These are phyloP conservation scores for Capsella bursapastoris DNA, from an alignment of 345 rosid genomes.

Conservation along the genomic window DNA sequence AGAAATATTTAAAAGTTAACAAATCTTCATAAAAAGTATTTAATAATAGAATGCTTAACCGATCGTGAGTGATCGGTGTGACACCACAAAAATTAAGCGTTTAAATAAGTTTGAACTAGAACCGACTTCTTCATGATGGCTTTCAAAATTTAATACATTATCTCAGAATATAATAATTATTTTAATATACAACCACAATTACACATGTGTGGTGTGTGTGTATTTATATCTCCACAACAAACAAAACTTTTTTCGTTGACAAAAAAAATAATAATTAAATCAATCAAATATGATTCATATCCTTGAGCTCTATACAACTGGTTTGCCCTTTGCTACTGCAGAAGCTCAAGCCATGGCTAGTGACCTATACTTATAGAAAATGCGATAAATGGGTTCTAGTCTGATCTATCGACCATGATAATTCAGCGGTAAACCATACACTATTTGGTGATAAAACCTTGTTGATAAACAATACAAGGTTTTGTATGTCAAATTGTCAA, in stretches of 20 bases:
- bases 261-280: too few species aligned
- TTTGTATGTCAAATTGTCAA: too few species aligned
- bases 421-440: too few species aligned
- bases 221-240: slow-evolving; percentile 1
- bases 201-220: slow-evolving; percentile 21
- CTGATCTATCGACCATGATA: too few species aligned
- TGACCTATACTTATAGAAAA: background rate
- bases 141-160: slow-evolving; percentile 38
- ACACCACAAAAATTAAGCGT: slow-evolving; percentile 26
- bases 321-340: background rate
- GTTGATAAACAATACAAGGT: background rate
- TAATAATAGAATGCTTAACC: background rate
- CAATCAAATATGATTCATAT: too few species aligned
- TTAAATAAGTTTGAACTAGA: slow-evolving; percentile 21
- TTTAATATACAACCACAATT: slow-evolving; percentile 13
- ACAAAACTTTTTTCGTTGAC: background rate
- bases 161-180: slow-evolving; percentile 11
- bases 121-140: slow-evolving; percentile 41
- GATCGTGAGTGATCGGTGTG: slow-evolving; percentile 37
- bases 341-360: background rate
- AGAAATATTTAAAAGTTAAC: background rate
- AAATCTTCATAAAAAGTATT: background rate
- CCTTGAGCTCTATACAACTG: too few species aligned
- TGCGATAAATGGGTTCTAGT: too few species aligned
- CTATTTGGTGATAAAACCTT: background rate